Base-by-base conservation (phyloP, 768 basidiomycete species). In the Crucibulum laeve region DNA sequence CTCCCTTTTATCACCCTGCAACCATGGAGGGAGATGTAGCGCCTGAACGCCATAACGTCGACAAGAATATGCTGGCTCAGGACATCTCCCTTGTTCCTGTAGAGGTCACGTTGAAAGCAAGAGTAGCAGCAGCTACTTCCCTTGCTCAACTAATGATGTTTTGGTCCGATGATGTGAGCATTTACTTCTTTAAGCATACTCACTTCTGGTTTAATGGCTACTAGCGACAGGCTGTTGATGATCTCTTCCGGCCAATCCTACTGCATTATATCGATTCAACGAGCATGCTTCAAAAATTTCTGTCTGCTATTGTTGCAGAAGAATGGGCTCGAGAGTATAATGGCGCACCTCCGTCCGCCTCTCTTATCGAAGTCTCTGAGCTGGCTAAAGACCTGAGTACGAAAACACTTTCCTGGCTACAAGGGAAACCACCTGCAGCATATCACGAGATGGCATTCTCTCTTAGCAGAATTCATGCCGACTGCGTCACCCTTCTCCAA, bases 11-110 rank as follows among this genome's bases (percentile, higher is more conserved):
- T 61, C 72, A 74, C 36, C 79, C 84, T 3, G 60, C 77, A n/a
- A 57, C 71, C 1, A 63, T 67, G 13, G 70, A 76, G 43, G 76
- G 74, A 7, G 61, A 63, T 4, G 67, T 71, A 18, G 61, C 66
- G 2, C 67, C 73, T 0, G 86, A 91, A 59, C 76, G 82, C 36
- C 91, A 98, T 59, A 93, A 96, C 53, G 91, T 98, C 24, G 96
- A 99, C 69, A 98, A 92, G 71, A 87, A 87, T 46, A 92, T 98
- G 84, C 71, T 97, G 18, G 73, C 78, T 4, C 94, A 97, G 57
- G 96, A 99, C 59, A 67, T 92, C 33, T 82, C 90, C 0, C 70
- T 99, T 26, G 76, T 98, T 24, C 71, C 84, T 4, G 64, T 76
- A 18, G 92, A 96, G 54, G 65, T 80, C 4, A 80, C 91, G 26